These are phyloP conservation scores for Populus hybrid DNA, from an alignment of 441 rosid genomes.

Conservation along the genomic window DNA sequence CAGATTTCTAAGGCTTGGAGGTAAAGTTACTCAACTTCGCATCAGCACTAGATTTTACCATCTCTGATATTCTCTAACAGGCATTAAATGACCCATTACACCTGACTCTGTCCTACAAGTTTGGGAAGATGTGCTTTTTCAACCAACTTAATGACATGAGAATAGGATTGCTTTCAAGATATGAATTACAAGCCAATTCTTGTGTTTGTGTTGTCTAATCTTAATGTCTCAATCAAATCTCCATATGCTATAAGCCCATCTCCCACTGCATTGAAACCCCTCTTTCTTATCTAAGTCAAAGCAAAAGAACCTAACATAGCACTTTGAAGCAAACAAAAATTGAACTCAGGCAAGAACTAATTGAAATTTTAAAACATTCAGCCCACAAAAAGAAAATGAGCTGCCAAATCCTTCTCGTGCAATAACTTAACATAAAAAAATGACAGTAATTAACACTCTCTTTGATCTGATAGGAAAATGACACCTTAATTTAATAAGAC, in stretches of 20 bases:
- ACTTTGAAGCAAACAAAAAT: not conserved
- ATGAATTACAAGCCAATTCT: not conserved
- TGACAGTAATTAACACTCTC: not conserved
- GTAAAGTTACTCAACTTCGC: not conserved
- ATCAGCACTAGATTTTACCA: not conserved
- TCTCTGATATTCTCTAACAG: not conserved
- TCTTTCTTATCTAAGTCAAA: not conserved
- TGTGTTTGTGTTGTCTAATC: not conserved
- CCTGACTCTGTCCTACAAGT: not conserved
- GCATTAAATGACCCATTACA: not conserved
- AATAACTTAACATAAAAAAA: not conserved
- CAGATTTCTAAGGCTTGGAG: not conserved
- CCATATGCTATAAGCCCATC: not conserved
- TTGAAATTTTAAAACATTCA: not conserved
- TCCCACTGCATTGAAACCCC: not conserved
- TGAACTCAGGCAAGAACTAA: not conserved
- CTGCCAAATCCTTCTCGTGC: not conserved
- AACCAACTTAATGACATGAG: not conserved
- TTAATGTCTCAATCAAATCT: not conserved
- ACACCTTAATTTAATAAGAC: constrained; percentile 3
- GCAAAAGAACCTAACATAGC: not conserved
- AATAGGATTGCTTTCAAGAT: too few species aligned
- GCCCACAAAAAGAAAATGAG: constrained; percentile 1
- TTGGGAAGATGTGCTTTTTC: not conserved
- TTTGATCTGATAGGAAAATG: constrained; percentile 4